These are phyloP conservation scores for Boletus vermiculosoides DNA, from an alignment of 768 basidiomycete species.

Conservation along the genomic window DNA sequence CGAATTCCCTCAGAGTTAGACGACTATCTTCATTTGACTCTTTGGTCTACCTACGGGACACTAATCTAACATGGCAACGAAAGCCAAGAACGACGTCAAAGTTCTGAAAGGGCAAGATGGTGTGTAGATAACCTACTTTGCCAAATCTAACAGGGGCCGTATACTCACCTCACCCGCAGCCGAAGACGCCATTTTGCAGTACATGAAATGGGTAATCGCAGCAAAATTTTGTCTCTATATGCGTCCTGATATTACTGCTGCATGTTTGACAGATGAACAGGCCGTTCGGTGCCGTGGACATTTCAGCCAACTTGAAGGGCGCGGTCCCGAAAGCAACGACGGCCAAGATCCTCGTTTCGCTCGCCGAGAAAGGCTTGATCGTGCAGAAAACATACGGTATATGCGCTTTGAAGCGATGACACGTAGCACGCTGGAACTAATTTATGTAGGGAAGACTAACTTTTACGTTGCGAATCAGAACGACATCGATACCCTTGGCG, in stretches of 20 bases:
- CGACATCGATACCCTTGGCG: conserved; percentile 61
- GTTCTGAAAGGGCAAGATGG: conserved; percentile 78
- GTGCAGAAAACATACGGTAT: conserved; percentile 82
- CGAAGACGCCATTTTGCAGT: conserved; percentile 73
- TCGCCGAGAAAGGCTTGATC: conserved; percentile 84
- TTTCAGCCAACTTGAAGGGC: conserved; percentile 88
- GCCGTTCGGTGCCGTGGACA: conserved; percentile 91
- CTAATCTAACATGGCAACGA: conserved; percentile 37
- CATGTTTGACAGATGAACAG: conserved; percentile 72
- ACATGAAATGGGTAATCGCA: conserved; percentile 62
- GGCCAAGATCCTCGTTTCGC: conserved; percentile 76
- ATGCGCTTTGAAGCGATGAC: conserved; percentile 1
- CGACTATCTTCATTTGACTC: background rate
- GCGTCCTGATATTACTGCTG: background rate
- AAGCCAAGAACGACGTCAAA: conserved; percentile 54
- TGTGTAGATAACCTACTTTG: conserved; percentile 10
- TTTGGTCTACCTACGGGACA: background rate
- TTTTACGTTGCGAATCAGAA: conserved; percentile 87
- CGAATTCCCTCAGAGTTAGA: no score
- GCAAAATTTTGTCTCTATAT: conserved; percentile 1
- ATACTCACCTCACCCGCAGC: conserved; percentile 39
- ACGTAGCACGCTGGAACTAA: background rate
- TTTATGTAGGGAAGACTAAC: conserved; percentile 66
- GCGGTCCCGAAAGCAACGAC: conserved; percentile 80
- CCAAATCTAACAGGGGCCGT: background rate